Evolutionary conservation across 1,139 yeast species (phyloP), one percentile per base, ranked within the genome.

Genomic region (Scheffersomyces parashehatae): DNA sequence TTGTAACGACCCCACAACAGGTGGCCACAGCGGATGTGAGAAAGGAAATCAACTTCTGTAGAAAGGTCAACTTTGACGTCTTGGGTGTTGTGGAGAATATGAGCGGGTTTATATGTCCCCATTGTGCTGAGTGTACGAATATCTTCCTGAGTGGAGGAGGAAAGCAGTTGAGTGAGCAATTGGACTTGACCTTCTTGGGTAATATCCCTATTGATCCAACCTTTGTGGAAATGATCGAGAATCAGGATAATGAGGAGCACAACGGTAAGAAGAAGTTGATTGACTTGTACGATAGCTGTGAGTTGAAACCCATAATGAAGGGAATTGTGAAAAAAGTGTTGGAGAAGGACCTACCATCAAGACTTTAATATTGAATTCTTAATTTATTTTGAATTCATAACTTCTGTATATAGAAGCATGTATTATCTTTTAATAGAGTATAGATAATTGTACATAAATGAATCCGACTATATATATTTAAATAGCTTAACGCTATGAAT

Each of bases 121-220:
- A 83, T 60, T 95, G 99, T 64, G 79, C 87, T 2, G 98, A 91
- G 59, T 85, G 93, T 60, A 90, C 97, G 3, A 83, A 91, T 60
- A 88, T 95, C 28, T 95, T 95, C 61, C 87, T 91, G 55, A 79
- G 85, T 40, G 99, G 98, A 4, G 99, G 99, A n/a, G 99, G 99
- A 1, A 65, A 77, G 53, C 67, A 67, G 13, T 68, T 95, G 41
- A 85, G 97, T 28, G 68, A 74, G 31, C 79, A 79, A 41, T 75
- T 81, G 47, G 65, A 72, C 5, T 67, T 93, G 35, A 81, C 83
- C 7, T 90, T 84, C 56, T 69, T 95, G 52, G 99, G 98, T 0
- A 82, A 82, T 44, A 82, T 95, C 3, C 99, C 99, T 1, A 88
- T 95, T 26, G 99, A 93, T 56, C 99, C 99, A 1, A 77, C 75